Evolutionary conservation across 148 eudicot species (phyloP), one percentile per base, ranked within the genome.

Genomic region (Heliosperma pusillum): DNA sequence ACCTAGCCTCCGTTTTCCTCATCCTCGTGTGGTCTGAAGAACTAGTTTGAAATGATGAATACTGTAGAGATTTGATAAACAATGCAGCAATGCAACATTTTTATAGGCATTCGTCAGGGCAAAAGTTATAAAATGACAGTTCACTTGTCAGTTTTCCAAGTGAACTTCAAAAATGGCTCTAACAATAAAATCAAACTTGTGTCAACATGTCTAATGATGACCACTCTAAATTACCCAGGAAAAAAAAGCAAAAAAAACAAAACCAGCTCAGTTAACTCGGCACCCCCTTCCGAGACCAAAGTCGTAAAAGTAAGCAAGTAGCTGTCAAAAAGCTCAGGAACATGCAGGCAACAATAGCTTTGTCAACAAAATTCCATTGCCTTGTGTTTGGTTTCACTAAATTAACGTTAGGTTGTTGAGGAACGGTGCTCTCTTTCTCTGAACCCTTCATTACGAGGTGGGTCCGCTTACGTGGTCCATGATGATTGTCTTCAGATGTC

Each of bases 401-500:
- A 16, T 50, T 50, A 50, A 50, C 17, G 55, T 16, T 16, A 50
- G 55, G 55, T 50, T 50, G 17, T 13, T 16, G 55, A 50, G 55
- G 55, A 50, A 50, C 4, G 5, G 1, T 50, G 55, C 16, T 50
- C 17, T 13, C 55, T 17, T 3, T 13, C 17, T 50, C 55, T 50
- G 55, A 36, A 36, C 42, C 10, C 42, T 36, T 36, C 42, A 36
- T 6, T 36, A 36, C 19, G 5, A 1, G 55, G 10, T 50, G 55
- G 55, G 17, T 13, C 55, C 55, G 55, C 55, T 50, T 50, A 50
- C 17, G 55, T 3, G 2, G 19, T 50, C 55, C 55, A 50, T 50
- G 15, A 16, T 50, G 52, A 17, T 20, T 55, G 11, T 19, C 52
- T 20, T 70, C 57, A 27, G 72, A 75, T 42, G 73, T 76, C 56